phyloP scores from a whole-genome alignment of 441 rosid genomes.

The Pelargonium myrrhifolium region DNA sequence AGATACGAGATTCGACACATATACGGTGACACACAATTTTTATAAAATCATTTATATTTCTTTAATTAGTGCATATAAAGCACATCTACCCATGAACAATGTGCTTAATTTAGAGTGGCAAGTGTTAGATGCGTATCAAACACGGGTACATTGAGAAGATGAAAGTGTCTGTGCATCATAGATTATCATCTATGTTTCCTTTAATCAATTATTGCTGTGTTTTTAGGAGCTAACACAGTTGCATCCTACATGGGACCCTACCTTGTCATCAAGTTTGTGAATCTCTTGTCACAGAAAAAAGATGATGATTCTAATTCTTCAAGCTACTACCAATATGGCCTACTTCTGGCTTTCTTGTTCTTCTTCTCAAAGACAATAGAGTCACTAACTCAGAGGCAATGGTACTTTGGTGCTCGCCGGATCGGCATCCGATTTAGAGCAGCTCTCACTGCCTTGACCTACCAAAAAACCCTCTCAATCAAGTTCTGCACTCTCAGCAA shows the following conservation, averaged over 20 bases:
- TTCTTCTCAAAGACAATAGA: conserved; percentile 54
- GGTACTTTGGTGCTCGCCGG: conserved; percentile 68
- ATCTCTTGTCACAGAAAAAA: conserved; percentile 35
- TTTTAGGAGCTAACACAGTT: conserved; percentile 42
- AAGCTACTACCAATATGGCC: conserved; percentile 33
- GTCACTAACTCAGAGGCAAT: conserved; percentile 51
- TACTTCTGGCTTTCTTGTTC: conserved; percentile 47
- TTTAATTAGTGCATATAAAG: too few species aligned
- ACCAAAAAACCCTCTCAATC: conserved; percentile 44
- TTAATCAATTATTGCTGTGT: conserved; percentile 1
- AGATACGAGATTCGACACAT: too few species aligned
- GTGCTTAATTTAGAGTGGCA: too few species aligned
- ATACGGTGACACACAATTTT: too few species aligned
- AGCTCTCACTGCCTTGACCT: conserved; percentile 44
- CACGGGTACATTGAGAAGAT: too few species aligned
- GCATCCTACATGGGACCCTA: conserved; percentile 62
- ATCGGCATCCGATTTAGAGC: conserved; percentile 27
- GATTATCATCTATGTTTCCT: too few species aligned
- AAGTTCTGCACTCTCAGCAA: conserved; percentile 31
- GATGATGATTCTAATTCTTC: too few species aligned
- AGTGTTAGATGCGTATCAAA: too few species aligned
- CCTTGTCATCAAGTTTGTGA: conserved; percentile 51
- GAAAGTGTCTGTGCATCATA: too few species aligned
- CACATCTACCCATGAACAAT: too few species aligned
- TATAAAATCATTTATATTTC: too few species aligned